These are phyloP conservation scores for Naumovozyma baii DNA, from an alignment of 805 yeast species.

Conservation along the genomic window DNA sequence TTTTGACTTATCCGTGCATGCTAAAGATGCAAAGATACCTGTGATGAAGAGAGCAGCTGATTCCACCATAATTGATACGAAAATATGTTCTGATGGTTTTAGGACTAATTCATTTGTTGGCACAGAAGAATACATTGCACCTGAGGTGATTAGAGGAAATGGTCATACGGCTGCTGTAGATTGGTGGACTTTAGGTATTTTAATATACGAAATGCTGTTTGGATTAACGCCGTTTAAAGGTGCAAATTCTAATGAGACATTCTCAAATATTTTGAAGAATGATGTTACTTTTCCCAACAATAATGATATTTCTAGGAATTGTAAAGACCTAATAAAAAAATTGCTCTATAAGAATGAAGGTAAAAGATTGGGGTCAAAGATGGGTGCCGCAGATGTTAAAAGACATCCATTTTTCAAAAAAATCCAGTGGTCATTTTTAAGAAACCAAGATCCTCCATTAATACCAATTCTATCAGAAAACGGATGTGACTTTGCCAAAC, in stretches of 20 bases:
- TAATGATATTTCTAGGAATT: slow-evolving; percentile 57
- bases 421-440: slow-evolving; percentile 88
- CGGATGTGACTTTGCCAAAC: slow-evolving; percentile 42
- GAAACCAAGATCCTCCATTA: slow-evolving; percentile 93
- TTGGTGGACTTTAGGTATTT: slow-evolving; percentile 98
- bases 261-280: slow-evolving; percentile 72
- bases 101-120: slow-evolving; percentile 98
- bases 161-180: slow-evolving; percentile 98
- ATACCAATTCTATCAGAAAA: slow-evolving; percentile 64
- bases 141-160: slow-evolving; percentile 92
- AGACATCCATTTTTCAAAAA: slow-evolving; percentile 84
- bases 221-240: slow-evolving; percentile 98
- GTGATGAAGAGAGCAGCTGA: slow-evolving; percentile 23
- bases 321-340: slow-evolving; percentile 73
- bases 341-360: slow-evolving; percentile 80
- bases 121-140: slow-evolving; percentile 97
- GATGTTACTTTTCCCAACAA: slow-evolving; percentile 74
- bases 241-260: slow-evolving; percentile 75
- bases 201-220: slow-evolving; percentile 86
- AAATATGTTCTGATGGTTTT: slow-evolving; percentile 90
- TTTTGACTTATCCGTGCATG: slow-evolving; percentile 88
- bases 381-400: slow-evolving; percentile 93
- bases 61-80: slow-evolving; percentile 60
- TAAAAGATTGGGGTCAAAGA: slow-evolving; percentile 79
- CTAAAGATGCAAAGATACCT: slow-evolving; percentile 69